Base-by-base conservation (phyloP, 2,329 filamentous ascomycete species). In the Graphium sp. region DNA sequence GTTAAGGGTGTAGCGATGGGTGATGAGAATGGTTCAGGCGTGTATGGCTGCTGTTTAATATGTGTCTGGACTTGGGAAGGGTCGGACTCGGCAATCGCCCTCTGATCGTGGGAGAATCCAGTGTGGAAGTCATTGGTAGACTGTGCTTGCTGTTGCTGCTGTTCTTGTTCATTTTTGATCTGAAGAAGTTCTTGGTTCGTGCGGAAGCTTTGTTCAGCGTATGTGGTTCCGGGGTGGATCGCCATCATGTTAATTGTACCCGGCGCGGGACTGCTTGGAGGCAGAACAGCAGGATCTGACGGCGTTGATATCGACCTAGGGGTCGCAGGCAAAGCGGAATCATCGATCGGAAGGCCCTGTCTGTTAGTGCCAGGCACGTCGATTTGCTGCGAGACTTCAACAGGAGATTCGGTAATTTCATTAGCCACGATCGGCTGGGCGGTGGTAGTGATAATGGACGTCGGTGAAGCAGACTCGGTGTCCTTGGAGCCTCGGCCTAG, bases 181-280 rank as follows among this genome's bases (percentile, higher is more conserved):
- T 25, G 18, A 22, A 8, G 18, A n/a, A 16, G 24, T 16, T 14
- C 27, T 12, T 6, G 18, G 5, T 15, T 22, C 12, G 12, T 12
- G 12, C 20, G 16, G n/a, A 15, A 14, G 13, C n/a, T n/a, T n/a
- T n/a, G 27, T 10, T 13, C 16, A 22, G 7, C 18, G 13, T 11
- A 16, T 15, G 17, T 14, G 15, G 24, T 26, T 20, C 5, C 17
- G 17, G 8, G 24, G 18, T 18, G 17, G 18, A 13, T 28, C 18
- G 4, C 22, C 24, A 12, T 28, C 7, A n/a, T 20, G 24, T 65
- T 66, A 7, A 62, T 60, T 4, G 60, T 66, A 19, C 57, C 58
- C 4, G 55, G 53, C 2, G 53, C 48, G 20, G 58, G 47, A 26
- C 49, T 37, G 5, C 32, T 30, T 9, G 51, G 43, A 24, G 49